Evolutionary conservation across 2,329 filamentous ascomycete species (phyloP).

Genomic region (Coniochaeta hoffmannii): DNA sequence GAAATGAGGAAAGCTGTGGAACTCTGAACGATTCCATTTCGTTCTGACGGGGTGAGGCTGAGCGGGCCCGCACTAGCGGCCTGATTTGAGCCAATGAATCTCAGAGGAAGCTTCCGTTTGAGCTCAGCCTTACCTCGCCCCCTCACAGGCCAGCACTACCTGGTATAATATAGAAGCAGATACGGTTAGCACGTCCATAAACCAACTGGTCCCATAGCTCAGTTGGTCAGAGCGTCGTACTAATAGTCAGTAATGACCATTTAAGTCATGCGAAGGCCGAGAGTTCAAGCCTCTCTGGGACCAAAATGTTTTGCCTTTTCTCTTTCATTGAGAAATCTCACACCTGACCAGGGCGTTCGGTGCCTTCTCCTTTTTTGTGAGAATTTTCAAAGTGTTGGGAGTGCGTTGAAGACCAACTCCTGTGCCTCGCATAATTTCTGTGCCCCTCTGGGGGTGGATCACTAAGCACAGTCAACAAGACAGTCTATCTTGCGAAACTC

Average conservation of each 20-base stretch:
- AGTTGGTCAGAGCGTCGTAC: slow-evolving; percentile 4
- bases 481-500: no score
- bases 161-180: not conserved
- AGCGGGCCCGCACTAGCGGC: not conserved
- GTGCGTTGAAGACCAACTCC: no score
- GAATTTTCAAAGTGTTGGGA: no score
- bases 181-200: not conserved
- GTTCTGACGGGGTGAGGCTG: slow-evolving; percentile 6
- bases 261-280: slow-evolving; percentile 2
- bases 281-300: slow-evolving; percentile 2
- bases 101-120: no score
- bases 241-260: not conserved
- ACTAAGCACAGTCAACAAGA: no score
- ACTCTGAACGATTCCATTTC: slow-evolving; percentile 13
- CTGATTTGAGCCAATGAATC: no score
- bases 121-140: not conserved
- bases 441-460: no score
- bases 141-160: not conserved
- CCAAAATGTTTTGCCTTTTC: not conserved
- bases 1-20: not conserved
- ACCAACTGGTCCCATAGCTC: slow-evolving; percentile 1
- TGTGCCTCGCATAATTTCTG: no score
- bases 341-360: no score
- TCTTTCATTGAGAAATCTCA: no score
- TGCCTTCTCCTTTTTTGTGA: not conserved